These are phyloP conservation scores for Lolium perenne DNA, from an alignment of 176 grass and related monocot genomes.

Conservation along the genomic window DNA sequence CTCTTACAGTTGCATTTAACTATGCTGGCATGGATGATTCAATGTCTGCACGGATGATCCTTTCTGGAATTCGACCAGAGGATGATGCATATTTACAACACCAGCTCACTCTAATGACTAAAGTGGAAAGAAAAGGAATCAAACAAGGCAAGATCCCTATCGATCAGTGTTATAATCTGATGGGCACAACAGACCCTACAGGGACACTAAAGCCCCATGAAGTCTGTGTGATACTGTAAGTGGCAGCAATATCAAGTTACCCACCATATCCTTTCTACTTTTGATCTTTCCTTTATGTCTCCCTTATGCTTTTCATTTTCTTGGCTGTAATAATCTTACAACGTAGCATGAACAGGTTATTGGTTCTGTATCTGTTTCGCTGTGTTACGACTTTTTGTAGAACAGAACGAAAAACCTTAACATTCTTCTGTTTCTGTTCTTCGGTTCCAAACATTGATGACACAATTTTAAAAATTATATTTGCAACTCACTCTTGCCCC, in stretches of 20 bases:
- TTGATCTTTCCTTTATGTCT: conserved; percentile 4
- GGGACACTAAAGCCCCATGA: conserved; percentile 55
- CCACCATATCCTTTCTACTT: conserved; percentile 4
- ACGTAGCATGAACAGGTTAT: conserved; percentile 4
- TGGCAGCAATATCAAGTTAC: conserved; percentile 13
- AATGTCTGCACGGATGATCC: conserved; percentile 65
- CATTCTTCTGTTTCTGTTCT: background rate
- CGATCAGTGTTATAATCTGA: conserved; percentile 61
- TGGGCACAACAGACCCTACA: conserved; percentile 73
- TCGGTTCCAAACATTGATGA: background rate
- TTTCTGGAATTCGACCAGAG: conserved; percentile 60
- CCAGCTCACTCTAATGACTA: conserved; percentile 39
- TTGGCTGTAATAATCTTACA: background rate
- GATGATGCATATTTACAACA: conserved; percentile 56
- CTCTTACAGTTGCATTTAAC: conserved; percentile 56
- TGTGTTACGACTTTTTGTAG: conserved; percentile 23
- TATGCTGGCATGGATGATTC: conserved; percentile 68
- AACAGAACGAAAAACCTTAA: background rate
- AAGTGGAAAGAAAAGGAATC: conserved; percentile 52
- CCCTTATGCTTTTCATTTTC: background rate
- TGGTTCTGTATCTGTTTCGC: conserved; percentile 17
- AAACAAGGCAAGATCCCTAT: conserved; percentile 60
- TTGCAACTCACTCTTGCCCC: background rate
- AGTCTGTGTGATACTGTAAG: conserved; percentile 80
- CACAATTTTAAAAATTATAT: background rate